phyloP scores from a whole-genome alignment of 768 basidiomycete genomes.

The Tricholoma hemisulphureum region DNA sequence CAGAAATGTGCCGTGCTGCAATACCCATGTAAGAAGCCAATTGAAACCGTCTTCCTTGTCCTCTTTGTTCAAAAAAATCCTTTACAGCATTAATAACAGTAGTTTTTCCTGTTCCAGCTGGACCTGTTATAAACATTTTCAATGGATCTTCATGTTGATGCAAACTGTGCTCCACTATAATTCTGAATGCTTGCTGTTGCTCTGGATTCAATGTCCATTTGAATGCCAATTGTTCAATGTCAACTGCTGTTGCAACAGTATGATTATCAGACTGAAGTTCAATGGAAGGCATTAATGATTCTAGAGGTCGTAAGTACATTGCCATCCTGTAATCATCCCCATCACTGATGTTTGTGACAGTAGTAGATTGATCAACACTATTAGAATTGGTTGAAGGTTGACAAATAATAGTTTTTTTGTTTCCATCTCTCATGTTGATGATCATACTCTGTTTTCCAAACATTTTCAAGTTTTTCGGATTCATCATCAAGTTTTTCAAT shows the following conservation, averaged over 20 bases:
- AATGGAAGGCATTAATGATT: neutral
- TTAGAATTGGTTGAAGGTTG: no score
- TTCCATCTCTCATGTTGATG: neutral
- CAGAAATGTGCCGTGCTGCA: conserved; percentile 37
- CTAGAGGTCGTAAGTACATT: neutral
- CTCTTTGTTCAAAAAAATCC: conserved; percentile 25
- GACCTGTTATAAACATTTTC: conserved; percentile 35
- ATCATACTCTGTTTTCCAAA: neutral
- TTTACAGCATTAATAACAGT: conserved; percentile 34
- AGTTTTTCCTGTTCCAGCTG: conserved; percentile 45
- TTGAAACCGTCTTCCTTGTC: conserved; percentile 24
- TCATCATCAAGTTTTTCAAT: neutral
- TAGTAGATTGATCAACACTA: neutral
- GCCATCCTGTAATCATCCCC: neutral
- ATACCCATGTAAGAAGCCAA: conserved; percentile 37
- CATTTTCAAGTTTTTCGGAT: neutral
- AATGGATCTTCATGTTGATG: conserved; percentile 18
- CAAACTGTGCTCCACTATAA: conserved; percentile 29
- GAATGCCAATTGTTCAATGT: conserved; percentile 14
- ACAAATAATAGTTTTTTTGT: neutral
- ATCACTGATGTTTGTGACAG: neutral
- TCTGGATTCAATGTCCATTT: conserved; percentile 35
- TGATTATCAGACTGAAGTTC: neutral
- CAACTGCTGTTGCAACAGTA: no score
- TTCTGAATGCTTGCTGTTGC: conserved; percentile 32